phyloP scores from a whole-genome alignment of 2,329 filamentous ascomycete genomes.

The Aurifilum marmelostoma region DNA sequence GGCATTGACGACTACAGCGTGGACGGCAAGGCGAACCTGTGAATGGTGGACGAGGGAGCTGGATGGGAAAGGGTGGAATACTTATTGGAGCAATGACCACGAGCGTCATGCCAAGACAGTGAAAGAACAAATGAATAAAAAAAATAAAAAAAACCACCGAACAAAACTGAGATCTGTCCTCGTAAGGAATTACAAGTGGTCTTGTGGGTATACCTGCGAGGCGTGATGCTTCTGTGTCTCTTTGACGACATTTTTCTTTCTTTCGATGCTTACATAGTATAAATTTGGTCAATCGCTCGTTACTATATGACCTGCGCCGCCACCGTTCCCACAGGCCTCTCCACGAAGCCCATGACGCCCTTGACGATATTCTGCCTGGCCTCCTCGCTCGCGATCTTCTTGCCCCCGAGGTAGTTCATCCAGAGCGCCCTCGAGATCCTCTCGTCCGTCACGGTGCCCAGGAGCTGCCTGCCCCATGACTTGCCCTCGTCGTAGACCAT shows the following conservation, averaged over 20 bases:
- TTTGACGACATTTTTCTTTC: background rate
- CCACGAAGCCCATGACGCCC: conserved; percentile 85
- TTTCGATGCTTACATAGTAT: background rate
- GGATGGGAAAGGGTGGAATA: no score
- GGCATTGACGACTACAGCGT: conserved; percentile 22
- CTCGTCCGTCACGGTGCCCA: conserved; percentile 79
- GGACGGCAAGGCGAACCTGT: conserved; percentile 24
- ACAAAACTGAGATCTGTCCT: background rate
- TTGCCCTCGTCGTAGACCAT: conserved; percentile 67
- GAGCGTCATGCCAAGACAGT: background rate
- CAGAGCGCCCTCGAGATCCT: conserved; percentile 80
- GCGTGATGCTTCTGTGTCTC: background rate
- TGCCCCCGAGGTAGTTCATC: conserved; percentile 87
- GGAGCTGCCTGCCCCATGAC: conserved; percentile 49
- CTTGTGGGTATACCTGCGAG: background rate
- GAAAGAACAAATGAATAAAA: background rate
- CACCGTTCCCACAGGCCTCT: conserved; percentile 84
- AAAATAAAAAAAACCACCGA: background rate
- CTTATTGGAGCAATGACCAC: background rate
- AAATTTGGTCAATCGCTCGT: background rate
- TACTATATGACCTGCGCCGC: conserved; percentile 69
- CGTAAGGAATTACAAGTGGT: no score
- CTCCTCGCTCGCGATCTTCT: conserved; percentile 81
- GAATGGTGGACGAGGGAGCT: background rate
- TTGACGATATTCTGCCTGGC: conserved; percentile 82